These are phyloP conservation scores for Claviceps spartinae DNA, from an alignment of 2,329 filamentous ascomycete species.

Conservation along the genomic window DNA sequence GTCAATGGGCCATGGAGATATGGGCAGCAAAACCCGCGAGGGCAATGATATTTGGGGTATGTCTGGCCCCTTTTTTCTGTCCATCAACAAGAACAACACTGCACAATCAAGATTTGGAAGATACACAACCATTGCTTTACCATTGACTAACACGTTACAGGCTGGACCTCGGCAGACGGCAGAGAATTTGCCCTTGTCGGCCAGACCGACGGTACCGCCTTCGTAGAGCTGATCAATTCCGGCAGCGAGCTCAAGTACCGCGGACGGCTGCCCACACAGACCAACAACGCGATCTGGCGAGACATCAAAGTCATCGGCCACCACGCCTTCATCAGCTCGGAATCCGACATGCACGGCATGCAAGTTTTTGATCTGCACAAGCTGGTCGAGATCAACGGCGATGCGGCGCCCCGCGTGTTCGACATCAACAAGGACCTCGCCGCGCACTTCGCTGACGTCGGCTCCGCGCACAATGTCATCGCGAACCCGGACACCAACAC, in stretches of 20 bases:
- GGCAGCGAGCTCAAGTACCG: conserved; percentile 28
- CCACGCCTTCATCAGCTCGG: conserved; percentile 24
- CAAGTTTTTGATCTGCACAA: conserved; percentile 51
- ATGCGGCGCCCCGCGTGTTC: conserved; percentile 20
- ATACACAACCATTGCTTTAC: too few relatives aligned
- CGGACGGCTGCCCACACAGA: conserved; percentile 30
- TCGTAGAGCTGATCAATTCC: conserved; percentile 28
- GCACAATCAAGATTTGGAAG: too few relatives aligned
- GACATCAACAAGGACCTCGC: conserved; percentile 19
- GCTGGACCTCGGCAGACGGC: conserved; percentile 14
- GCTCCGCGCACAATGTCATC: conserved; percentile 34
- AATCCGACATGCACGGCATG: conserved; percentile 37
- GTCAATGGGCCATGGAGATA: conserved; percentile 23
- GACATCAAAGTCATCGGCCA: conserved; percentile 26
- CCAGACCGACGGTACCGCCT: conserved; percentile 33
- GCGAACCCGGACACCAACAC: conserved; percentile 23
- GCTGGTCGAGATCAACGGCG: conserved; percentile 24
- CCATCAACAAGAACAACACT: not conserved
- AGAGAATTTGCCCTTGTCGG: conserved; percentile 32
- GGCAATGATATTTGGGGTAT: conserved; percentile 22
- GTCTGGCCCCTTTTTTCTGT: not conserved
- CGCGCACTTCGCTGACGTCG: conserved; percentile 20
- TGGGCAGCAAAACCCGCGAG: conserved; percentile 20
- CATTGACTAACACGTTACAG: not conserved
- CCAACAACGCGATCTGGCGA: conserved; percentile 21